Percentiles rank a stretch among this genome's conserved stretches.
Evolutionary conservation across 2,329 filamentous ascomycete species (phyloP).

Genomic region (Penicillium griseofulvum): DNA sequence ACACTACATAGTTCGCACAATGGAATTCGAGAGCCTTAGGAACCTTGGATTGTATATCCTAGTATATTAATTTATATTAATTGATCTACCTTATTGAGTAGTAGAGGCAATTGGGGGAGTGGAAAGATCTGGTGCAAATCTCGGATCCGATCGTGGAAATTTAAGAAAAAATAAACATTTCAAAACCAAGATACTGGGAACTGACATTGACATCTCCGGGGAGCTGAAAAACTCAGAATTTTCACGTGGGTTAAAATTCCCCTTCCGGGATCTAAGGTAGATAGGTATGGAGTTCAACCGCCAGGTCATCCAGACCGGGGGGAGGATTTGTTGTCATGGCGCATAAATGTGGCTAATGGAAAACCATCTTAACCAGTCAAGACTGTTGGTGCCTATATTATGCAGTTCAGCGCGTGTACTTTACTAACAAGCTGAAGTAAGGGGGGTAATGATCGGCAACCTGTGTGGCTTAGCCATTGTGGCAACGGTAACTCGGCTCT

Average conservation of each 20-base stretch:
- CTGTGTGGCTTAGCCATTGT: constrained; percentile 2
- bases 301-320: background rate
- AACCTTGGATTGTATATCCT: background rate
- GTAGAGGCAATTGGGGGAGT: no score
- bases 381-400: background rate
- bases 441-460: constrained; percentile 3
- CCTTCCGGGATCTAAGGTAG: no score
- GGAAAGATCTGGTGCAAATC: background rate
- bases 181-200: background rate
- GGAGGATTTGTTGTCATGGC: background rate
- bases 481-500: background rate
- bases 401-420: background rate
- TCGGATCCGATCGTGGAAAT: background rate
- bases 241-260: background rate
- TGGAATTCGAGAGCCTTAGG: background rate
- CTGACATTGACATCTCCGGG: constrained; percentile 1
- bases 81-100: background rate
- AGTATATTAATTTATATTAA: background rate
- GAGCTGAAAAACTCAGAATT: constrained; percentile 12
- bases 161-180: background rate
- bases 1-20: constrained; percentile 11
- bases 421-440: background rate
- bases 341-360: constrained; percentile 1
- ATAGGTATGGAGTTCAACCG: no score
- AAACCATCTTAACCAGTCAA: background rate